Percentiles rank a stretch among this genome's conserved stretches.
Evolutionary conservation across 129 eudicot genomes (phyloP).

Genomic region (Cynara cardunculus): DNA sequence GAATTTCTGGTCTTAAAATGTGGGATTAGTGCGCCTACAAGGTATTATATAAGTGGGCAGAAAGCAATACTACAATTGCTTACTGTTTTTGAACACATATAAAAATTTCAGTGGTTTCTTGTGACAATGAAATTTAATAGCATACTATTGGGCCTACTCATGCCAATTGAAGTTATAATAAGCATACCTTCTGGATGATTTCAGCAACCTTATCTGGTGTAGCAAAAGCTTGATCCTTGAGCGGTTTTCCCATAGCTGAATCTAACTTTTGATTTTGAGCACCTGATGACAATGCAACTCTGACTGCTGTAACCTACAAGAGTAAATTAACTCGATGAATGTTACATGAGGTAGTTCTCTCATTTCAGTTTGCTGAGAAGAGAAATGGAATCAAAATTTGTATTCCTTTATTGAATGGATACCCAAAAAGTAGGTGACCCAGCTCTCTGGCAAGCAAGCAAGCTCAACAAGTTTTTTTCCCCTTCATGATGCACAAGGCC

Average conservation of each 20-base stretch:
- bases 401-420: not conserved
- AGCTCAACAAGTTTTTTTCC: not conserved
- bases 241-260: conserved; percentile 59
- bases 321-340: not conserved
- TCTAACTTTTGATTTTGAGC: conserved; percentile 63
- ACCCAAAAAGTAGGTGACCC: not conserved
- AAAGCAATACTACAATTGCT: not conserved
- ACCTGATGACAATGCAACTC: conserved; percentile 77
- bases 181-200: conserved; percentile 72
- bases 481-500: not conserved
- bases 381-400: not conserved
- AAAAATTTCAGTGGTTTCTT: not conserved
- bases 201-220: conserved; percentile 91
- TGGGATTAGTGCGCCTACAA: too few relatives aligned
- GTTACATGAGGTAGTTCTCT: not conserved
- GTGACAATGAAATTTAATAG: not conserved
- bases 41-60: too few relatives aligned
- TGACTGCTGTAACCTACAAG: conserved; percentile 88
- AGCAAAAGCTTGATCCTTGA: conserved; percentile 96
- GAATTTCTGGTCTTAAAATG: too few relatives aligned
- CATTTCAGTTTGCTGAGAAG: not conserved
- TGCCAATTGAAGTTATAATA: conserved; percentile 4
- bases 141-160: not conserved
- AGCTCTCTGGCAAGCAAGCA: not conserved
- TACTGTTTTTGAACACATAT: not conserved